These are phyloP conservation scores for Exophiala bonariae DNA, from an alignment of 2,329 filamentous ascomycete species.

Conservation along the genomic window DNA sequence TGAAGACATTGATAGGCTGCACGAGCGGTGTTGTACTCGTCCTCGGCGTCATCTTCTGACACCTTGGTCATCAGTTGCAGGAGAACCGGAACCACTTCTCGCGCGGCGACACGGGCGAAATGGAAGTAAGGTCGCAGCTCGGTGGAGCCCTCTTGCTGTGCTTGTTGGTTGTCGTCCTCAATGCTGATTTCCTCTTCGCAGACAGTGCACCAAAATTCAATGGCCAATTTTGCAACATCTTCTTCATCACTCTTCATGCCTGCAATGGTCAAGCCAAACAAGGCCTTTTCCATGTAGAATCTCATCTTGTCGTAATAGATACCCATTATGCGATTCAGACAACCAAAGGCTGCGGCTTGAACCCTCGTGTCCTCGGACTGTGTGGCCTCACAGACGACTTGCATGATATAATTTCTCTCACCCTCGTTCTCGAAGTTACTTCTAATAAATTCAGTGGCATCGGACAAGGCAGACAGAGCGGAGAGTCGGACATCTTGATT, in stretches of 20 bases:
- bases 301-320: conserved; percentile 99
- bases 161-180: conserved; percentile 89
- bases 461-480: conserved; percentile 89
- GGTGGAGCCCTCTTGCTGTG: conserved; percentile 69
- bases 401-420: conserved; percentile 99
- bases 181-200: conserved; percentile 98
- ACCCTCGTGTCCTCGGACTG: conserved; percentile 89
- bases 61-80: conserved; percentile 89
- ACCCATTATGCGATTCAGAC: conserved; percentile 96
- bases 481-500: conserved; percentile 89
- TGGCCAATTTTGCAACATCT: conserved; percentile 94
- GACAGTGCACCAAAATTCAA: conserved; percentile 99
- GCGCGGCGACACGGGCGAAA: conserved; percentile 88
- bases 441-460: conserved; percentile 95
- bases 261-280: conserved; percentile 94
- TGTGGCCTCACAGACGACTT: conserved; percentile 98
- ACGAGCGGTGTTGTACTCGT: conserved; percentile 95
- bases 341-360: conserved; percentile 94
- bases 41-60: conserved; percentile 93
- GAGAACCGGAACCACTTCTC: conserved; percentile 91
- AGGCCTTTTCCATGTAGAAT: conserved; percentile 99
- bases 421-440: conserved; percentile 99
- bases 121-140: conserved; percentile 93
- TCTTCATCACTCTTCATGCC: conserved; percentile 99
- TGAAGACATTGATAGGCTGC: conserved; percentile 96